phyloP scores from a whole-genome alignment of 345 rosid genomes.

The Brassica incana region DNA sequence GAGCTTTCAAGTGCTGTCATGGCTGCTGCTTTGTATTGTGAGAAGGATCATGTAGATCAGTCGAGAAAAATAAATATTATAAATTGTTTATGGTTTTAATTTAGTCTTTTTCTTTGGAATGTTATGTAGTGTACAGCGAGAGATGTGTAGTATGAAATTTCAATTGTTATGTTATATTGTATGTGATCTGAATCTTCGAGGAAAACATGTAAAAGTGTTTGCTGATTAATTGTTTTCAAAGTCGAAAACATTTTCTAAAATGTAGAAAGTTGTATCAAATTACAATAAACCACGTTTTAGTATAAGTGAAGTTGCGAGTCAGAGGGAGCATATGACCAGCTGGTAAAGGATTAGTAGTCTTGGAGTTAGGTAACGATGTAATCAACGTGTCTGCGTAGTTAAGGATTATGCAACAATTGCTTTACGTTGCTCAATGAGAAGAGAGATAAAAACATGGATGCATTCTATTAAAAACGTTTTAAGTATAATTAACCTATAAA shows the following conservation, averaged over 20 bases:
- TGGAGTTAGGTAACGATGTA: too few species aligned
- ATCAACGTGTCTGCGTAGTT: too few species aligned
- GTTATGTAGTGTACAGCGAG: not conserved
- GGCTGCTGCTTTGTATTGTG: not conserved
- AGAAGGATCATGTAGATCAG: not conserved
- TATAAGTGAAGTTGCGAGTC: not conserved
- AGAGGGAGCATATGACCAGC: not conserved
- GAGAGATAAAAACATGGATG: too few species aligned
- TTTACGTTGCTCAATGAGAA: too few species aligned
- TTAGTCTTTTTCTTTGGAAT: not conserved
- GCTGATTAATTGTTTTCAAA: not conserved
- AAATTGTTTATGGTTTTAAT: not conserved
- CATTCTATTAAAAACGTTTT: too few species aligned
- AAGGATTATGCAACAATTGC: too few species aligned
- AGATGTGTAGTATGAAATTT: not conserved
- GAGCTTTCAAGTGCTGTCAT: not conserved
- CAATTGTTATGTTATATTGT: not conserved
- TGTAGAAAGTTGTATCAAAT: not conserved
- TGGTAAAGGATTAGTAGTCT: not conserved
- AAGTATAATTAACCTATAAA: too few species aligned
- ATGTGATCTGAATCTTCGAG: not conserved
- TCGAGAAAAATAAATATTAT: not conserved
- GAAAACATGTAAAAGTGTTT: not conserved
- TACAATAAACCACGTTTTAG: not conserved
- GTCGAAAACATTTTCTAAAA: not conserved